phyloP scores from a whole-genome alignment of 495 filamentous ascomycete species.

The Filosporella fistucella region DNA sequence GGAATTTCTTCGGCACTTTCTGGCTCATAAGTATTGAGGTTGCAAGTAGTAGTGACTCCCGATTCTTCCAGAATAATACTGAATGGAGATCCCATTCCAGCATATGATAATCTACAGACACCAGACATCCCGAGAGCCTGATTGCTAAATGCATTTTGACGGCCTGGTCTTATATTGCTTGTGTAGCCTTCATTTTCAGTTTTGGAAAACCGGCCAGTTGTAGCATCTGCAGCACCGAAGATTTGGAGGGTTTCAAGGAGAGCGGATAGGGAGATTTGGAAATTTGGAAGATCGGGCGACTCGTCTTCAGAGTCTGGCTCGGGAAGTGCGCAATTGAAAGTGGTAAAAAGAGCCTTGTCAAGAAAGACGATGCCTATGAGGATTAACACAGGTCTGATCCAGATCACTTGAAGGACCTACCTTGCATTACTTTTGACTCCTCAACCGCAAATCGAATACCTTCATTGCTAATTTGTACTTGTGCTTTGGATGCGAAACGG shows the following conservation, averaged over 20 bases:
- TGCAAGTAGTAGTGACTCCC: constrained; percentile 86
- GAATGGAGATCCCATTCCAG: constrained; percentile 65
- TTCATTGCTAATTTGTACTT: constrained; percentile 66
- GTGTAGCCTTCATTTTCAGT: constrained; percentile 45
- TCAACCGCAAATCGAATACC: constrained; percentile 71
- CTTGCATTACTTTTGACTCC: constrained; percentile 50
- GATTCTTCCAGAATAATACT: constrained; percentile 77
- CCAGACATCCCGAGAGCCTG: constrained; percentile 72
- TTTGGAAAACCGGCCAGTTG: constrained; percentile 42
- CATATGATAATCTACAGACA: constrained; percentile 77
- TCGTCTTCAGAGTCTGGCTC: constrained; percentile 29
- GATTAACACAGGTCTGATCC: constrained; percentile 2
- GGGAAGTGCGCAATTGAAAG: constrained; percentile 58
- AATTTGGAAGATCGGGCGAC: constrained; percentile 41
- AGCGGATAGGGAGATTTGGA: constrained; percentile 81
- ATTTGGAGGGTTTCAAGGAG: constrained; percentile 94
- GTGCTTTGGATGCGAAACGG: constrained; percentile 77
- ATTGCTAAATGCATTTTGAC: constrained; percentile 67
- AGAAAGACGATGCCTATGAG: constrained; percentile 71
- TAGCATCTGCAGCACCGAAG: constrained; percentile 71
- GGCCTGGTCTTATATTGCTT: constrained; percentile 45
- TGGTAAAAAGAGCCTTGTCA: constrained; percentile 81
- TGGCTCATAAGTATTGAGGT: constrained; percentile 85
- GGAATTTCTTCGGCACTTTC: constrained; percentile 69
- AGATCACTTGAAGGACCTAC: constrained; percentile 3